A percentile compares a stretch with the other conserved stretches of the same genome.
phyloP scores from a whole-genome alignment of 495 filamentous ascomycete species.

The Trichoderma erinaceum region DNA sequence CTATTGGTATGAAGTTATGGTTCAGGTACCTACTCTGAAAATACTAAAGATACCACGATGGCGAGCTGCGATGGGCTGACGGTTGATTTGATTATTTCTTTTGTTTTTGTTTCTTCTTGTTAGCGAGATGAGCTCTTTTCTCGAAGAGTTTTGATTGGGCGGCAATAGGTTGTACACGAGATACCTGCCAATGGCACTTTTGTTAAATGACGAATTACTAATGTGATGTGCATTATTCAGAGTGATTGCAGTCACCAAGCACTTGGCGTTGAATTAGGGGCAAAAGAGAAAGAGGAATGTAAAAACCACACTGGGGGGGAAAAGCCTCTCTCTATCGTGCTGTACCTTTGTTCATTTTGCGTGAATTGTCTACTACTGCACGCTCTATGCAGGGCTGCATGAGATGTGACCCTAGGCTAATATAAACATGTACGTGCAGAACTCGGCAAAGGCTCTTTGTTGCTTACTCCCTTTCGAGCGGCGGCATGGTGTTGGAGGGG shows the following conservation, averaged over 20 bases:
- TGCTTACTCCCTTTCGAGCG: not conserved
- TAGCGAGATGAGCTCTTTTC: not conserved
- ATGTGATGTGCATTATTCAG: not conserved
- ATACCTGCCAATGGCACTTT: not conserved
- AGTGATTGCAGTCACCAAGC: not conserved
- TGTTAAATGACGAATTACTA: slow-evolving; percentile 12
- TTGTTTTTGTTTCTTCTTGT: not conserved
- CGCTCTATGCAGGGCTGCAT: not conserved
- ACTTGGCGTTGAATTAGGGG: not conserved
- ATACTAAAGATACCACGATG: not conserved
- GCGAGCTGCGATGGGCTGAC: not conserved
- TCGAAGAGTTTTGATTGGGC: not conserved
- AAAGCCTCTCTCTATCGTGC: not conserved
- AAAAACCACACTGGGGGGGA: not conserved
- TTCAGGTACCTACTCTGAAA: not conserved
- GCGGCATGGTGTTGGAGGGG: not conserved
- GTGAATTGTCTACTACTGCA: not conserved
- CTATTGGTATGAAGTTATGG: not conserved
- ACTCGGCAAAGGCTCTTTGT: not conserved
- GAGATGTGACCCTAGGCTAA: not conserved
- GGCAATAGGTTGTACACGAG: not conserved
- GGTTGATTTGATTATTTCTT: not conserved
- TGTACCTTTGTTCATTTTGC: not conserved
- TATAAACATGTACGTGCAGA: not conserved
- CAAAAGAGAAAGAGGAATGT: not conserved